Evolutionary conservation across 139 green algal genomes (phyloP).

Genomic region (Asterochloris erici): DNA sequence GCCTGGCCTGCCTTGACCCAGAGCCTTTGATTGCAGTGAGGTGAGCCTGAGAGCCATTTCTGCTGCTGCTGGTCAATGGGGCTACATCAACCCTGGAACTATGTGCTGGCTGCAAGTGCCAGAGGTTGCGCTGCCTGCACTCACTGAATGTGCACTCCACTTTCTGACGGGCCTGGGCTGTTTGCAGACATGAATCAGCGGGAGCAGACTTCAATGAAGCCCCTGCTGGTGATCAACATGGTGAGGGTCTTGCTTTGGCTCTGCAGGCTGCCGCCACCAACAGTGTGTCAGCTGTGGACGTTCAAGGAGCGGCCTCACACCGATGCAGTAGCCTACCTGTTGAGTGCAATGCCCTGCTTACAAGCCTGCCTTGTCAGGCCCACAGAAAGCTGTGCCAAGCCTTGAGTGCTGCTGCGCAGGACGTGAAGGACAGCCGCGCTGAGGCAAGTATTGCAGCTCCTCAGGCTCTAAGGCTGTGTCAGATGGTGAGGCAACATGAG

Average conservation of each 20-base stretch:
- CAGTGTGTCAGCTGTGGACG: not conserved
- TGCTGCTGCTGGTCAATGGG: not conserved
- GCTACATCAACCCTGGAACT: not conserved
- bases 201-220: conserved; percentile 35
- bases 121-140: not conserved
- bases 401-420: conserved; percentile 29
- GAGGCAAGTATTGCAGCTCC: conserved; percentile 75
- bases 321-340: not conserved
- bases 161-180: too few species aligned
- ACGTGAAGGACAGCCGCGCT: conserved; percentile 80
- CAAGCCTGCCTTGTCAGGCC: not conserved
- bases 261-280: not conserved
- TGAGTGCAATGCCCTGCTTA: not conserved
- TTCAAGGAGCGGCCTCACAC: not conserved
- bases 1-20: not conserved
- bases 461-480: conserved; percentile 68
- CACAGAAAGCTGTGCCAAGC: not conserved
- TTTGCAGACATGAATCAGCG: conserved; percentile 52
- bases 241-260: conserved; percentile 20
- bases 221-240: conserved; percentile 83
- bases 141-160: not conserved
- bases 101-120: too few species aligned
- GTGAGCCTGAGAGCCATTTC: not conserved
- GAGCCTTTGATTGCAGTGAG: not conserved
- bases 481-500: conserved; percentile 46